phyloP scores from a whole-genome alignment of 352 stramenopile genomes.

The Phytopythium helicoides region DNA sequence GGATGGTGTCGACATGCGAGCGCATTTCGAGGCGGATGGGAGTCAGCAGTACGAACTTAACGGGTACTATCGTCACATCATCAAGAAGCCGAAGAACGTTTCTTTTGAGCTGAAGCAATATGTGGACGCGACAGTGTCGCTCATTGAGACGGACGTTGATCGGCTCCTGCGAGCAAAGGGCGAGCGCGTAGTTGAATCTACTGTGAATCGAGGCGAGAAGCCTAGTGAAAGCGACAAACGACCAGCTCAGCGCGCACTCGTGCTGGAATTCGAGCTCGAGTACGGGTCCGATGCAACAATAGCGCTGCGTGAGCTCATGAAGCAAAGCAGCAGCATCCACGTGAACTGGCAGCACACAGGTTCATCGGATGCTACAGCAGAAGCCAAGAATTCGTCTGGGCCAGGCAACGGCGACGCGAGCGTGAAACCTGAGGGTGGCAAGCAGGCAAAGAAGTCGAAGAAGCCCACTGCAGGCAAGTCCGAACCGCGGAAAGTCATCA shows the following conservation, averaged over 20 bases:
- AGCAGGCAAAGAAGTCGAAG: constrained; percentile 29
- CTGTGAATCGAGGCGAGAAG: neutral
- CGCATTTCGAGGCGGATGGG: constrained; percentile 35
- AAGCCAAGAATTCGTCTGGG: neutral
- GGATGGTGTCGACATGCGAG: constrained; percentile 59
- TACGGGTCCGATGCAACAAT: constrained; percentile 91
- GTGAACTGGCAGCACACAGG: constrained; percentile 55
- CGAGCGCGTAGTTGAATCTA: neutral
- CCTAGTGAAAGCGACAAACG: constrained; percentile 6
- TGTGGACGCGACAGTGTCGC: constrained; percentile 81
- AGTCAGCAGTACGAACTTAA: constrained; percentile 67
- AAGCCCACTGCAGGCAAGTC: constrained; percentile 11
- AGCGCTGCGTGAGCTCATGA: constrained; percentile 92
- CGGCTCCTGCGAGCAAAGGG: constrained; percentile 17
- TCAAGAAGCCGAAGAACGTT: constrained; percentile 86
- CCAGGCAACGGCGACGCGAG: constrained; percentile 5
- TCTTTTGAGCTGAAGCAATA: constrained; percentile 86
- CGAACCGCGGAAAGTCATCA: constrained; percentile 44
- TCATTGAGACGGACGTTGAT: constrained; percentile 91
- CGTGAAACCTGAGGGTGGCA: constrained; percentile 4
- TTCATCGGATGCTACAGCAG: neutral
- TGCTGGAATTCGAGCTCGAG: constrained; percentile 61
- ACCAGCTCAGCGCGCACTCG: constrained; percentile 28
- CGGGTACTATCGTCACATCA: constrained; percentile 91
- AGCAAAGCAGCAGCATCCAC: constrained; percentile 84